Evolutionary conservation across 805 yeast genomes (phyloP).

Genomic region (Zygoascus tannicola): DNA sequence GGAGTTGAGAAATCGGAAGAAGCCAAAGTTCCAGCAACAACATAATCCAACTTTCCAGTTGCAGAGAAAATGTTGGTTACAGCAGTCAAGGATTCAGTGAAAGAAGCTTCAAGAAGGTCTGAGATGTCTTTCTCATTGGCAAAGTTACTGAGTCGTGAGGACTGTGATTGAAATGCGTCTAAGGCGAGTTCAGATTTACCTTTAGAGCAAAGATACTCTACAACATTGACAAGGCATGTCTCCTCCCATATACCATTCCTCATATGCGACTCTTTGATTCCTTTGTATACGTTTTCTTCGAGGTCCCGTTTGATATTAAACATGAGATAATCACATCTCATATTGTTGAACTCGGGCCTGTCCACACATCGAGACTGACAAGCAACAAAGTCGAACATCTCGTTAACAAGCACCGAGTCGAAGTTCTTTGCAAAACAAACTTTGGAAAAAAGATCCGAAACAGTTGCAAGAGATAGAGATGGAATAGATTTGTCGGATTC

Average conservation of each 20-base stretch:
- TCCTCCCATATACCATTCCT: constrained; percentile 25
- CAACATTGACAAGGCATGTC: constrained; percentile 18
- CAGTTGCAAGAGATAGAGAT: constrained; percentile 9
- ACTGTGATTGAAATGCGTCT: constrained; percentile 23
- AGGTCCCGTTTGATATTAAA: constrained; percentile 15
- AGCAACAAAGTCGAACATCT: constrained; percentile 22
- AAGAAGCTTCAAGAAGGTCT: neutral
- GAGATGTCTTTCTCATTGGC: neutral
- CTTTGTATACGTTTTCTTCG: constrained; percentile 19
- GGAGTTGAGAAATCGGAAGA: constrained; percentile 12
- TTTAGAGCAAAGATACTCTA: constrained; percentile 7
- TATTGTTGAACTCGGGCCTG: constrained; percentile 10
- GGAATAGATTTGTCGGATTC: constrained; percentile 14
- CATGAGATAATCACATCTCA: constrained; percentile 20
- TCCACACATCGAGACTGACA: constrained; percentile 9
- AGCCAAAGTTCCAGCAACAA: constrained; percentile 13
- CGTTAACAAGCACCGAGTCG: constrained; percentile 21
- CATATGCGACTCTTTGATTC: constrained; percentile 23
- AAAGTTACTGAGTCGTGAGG: constrained; percentile 9
- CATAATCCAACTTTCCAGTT: constrained; percentile 5
- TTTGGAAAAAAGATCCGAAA: constrained; percentile 17
- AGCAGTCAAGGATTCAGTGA: constrained; percentile 10
- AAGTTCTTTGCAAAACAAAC: constrained; percentile 11
- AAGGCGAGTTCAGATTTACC: constrained; percentile 22
- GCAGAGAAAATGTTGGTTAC: constrained; percentile 6